A percentile compares a stretch with the other conserved stretches of the same genome.
Evolutionary conservation across 345 rosid genomes (phyloP).

Genomic region (Fremontodendron californicum): DNA sequence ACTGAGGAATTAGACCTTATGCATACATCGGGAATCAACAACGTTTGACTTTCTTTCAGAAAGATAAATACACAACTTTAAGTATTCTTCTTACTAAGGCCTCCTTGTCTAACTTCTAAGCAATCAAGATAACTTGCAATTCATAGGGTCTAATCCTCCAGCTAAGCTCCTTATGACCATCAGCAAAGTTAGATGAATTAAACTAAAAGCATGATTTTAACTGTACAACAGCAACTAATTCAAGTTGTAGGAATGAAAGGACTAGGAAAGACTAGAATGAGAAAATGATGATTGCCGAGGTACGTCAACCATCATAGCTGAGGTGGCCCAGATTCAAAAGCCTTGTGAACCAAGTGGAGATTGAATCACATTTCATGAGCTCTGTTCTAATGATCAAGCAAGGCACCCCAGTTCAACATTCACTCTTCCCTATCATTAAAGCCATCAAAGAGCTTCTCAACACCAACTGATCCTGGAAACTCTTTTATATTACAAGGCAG

Average conservation of each 20-base stretch:
- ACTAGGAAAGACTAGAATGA: not conserved
- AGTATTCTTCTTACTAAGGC: not conserved
- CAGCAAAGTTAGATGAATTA: not conserved
- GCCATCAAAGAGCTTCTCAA: not conserved
- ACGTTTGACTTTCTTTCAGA: not conserved
- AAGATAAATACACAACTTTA: not conserved
- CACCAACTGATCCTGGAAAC: not conserved
- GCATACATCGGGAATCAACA: not conserved
- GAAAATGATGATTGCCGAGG: not conserved
- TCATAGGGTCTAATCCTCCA: not conserved
- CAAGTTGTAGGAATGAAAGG: not conserved
- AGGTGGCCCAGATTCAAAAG: not conserved
- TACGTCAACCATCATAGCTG: not conserved
- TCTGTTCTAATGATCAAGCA: not conserved
- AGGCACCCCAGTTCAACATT: not conserved
- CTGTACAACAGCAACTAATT: not conserved
- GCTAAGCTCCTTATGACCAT: not conserved
- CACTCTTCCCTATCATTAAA: not conserved
- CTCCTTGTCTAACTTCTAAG: not conserved
- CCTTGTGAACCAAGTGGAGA: not conserved
- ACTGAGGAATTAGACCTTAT: not conserved
- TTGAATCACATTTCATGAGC: not conserved
- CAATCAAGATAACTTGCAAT: not conserved
- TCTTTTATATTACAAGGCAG: not conserved
- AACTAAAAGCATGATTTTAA: not conserved